Conservation (phyloP, 2,329 filamentous ascomycete genomes). For the Leptographium galeiforme region DNA sequence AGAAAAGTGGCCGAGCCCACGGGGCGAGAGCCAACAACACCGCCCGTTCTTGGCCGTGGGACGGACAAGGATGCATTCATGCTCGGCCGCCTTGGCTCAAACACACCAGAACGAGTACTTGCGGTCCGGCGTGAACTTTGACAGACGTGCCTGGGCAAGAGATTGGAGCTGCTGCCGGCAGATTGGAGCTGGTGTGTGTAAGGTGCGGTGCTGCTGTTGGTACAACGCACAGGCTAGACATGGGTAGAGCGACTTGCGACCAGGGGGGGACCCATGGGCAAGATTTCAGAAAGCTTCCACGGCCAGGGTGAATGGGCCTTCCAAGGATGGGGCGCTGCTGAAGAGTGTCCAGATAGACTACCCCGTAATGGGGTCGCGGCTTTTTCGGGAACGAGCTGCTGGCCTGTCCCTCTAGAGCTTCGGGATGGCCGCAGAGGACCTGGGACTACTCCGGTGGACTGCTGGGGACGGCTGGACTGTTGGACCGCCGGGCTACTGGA, state of each 20-base stretch:
- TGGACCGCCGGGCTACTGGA: too few species aligned
- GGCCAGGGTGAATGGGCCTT: background rate
- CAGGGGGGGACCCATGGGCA: background rate
- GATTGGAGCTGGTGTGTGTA: background rate
- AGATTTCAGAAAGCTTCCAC: background rate
- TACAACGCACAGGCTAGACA: background rate
- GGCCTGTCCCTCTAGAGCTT: background rate
- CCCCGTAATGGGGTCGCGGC: background rate
- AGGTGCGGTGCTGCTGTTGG: background rate
- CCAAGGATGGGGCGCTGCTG: background rate
- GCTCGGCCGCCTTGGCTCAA: too few species aligned
- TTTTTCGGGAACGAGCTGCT: background rate
- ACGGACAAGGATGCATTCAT: too few species aligned
- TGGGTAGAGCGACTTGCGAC: background rate
- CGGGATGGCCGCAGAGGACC: too few species aligned
- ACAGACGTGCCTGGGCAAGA: background rate
- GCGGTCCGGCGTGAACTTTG: too few species aligned
- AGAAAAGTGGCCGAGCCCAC: too few species aligned
- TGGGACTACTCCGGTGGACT: too few species aligned
- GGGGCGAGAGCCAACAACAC: too few species aligned
- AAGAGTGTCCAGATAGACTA: background rate
- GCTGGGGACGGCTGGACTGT: too few species aligned
- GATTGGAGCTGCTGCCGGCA: background rate
- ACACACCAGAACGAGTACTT: too few species aligned
- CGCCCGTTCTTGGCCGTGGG: too few species aligned